These are phyloP conservation scores for Suillus clintonianus DNA, from an alignment of 768 basidiomycete genomes.

Conservation along the genomic window DNA sequence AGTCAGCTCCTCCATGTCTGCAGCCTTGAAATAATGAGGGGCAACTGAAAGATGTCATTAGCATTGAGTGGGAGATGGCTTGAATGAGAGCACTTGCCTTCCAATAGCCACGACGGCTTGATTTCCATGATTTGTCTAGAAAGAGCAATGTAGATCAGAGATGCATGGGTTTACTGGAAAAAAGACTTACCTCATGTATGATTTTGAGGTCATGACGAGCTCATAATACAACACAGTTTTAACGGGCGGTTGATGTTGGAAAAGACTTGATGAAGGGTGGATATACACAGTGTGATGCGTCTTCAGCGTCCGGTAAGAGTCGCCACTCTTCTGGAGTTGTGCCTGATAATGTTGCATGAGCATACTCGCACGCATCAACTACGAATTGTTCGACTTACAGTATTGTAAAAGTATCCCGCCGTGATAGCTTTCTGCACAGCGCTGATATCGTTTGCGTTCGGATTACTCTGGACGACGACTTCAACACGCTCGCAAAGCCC, in stretches of 20 bases:
- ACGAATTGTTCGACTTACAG: slow-evolving; percentile 49
- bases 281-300: slow-evolving; percentile 96
- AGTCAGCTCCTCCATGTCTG: slow-evolving; percentile 78
- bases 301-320: slow-evolving; percentile 95
- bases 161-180: neutral
- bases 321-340: slow-evolving; percentile 91
- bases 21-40: slow-evolving; percentile 92
- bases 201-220: slow-evolving; percentile 95
- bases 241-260: slow-evolving; percentile 93
- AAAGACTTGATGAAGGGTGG: slow-evolving; percentile 93
- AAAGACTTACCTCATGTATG: slow-evolving; percentile 76
- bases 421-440: slow-evolving; percentile 95
- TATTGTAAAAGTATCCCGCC: slow-evolving; percentile 95
- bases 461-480: slow-evolving; percentile 82
- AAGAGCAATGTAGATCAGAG: neutral
- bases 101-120: slow-evolving; percentile 91
- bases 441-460: slow-evolving; percentile 90
- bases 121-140: slow-evolving; percentile 95
- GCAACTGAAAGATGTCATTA: slow-evolving; percentile 58
- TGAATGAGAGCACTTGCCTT: slow-evolving; percentile 52
- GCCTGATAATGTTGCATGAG: slow-evolving; percentile 49
- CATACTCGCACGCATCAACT: neutral
- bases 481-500: slow-evolving; percentile 96
- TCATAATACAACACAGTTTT: slow-evolving; percentile 94
- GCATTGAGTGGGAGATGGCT: neutral